These are phyloP conservation scores for Hyaloscypha hepaticicola DNA, from an alignment of 495 filamentous ascomycete genomes.

Conservation along the genomic window DNA sequence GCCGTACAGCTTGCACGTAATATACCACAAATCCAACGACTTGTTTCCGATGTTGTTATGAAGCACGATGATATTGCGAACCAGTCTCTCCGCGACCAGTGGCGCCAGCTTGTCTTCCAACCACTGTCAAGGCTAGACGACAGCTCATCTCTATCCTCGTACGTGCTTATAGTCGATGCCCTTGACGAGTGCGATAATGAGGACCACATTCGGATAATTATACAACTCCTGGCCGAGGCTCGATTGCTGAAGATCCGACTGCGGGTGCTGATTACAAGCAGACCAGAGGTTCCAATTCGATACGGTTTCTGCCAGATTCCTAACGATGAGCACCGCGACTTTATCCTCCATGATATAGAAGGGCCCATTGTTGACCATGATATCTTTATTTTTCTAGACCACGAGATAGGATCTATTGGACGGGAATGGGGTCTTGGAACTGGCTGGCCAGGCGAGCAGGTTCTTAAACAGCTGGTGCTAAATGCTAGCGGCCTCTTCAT, in stretches of 20 bases:
- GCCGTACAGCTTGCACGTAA: slow-evolving; percentile 11
- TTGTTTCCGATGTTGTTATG: slow-evolving; percentile 23
- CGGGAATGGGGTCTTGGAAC: slow-evolving; percentile 4
- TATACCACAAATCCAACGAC: slow-evolving; percentile 5
- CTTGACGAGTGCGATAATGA: slow-evolving; percentile 32
- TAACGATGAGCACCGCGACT: slow-evolving; percentile 13
- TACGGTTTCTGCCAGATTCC: slow-evolving; percentile 2
- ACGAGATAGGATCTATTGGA: slow-evolving; percentile 18
- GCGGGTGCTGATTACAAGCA: slow-evolving; percentile 34
- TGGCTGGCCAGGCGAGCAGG: slow-evolving; percentile 9
- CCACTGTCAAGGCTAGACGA: slow-evolving; percentile 30
- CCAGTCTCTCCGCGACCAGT: slow-evolving; percentile 25
- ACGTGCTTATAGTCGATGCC: slow-evolving; percentile 28
- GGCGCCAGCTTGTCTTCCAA: slow-evolving; percentile 23
- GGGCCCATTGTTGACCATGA: slow-evolving; percentile 9
- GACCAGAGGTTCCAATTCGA: slow-evolving; percentile 35
- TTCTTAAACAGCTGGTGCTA: slow-evolving; percentile 14
- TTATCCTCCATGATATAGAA: slow-evolving; percentile 10
- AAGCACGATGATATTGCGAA: slow-evolving; percentile 23
- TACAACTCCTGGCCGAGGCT: slow-evolving; percentile 29
- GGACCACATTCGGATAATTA: slow-evolving; percentile 22
- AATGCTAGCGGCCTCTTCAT: too few species aligned
- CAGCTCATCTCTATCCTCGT: slow-evolving; percentile 31
- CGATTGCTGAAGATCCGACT: slow-evolving; percentile 23
- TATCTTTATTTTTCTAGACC: slow-evolving; percentile 16